Evolutionary conservation across 2,329 filamentous ascomycete species (phyloP).

Genomic region (Pseudodiploospora longispora): DNA sequence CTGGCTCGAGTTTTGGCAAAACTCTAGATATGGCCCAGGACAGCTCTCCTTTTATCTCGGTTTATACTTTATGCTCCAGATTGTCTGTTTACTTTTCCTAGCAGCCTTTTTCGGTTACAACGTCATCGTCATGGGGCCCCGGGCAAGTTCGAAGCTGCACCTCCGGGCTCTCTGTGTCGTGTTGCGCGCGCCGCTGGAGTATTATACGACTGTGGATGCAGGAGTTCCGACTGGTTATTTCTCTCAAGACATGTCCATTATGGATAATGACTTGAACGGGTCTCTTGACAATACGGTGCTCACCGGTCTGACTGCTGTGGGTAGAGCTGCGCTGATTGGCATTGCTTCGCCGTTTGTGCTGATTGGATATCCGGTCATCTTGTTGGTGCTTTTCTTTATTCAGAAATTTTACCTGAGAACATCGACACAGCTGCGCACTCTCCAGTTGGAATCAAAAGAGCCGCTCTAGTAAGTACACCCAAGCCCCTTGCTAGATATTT

Average conservation of each 20-base stretch:
- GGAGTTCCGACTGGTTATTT: slow-evolving; percentile 36
- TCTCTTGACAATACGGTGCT: slow-evolving; percentile 22
- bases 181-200: slow-evolving; percentile 30
- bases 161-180: slow-evolving; percentile 23
- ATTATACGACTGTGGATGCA: slow-evolving; percentile 33
- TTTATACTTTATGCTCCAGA: slow-evolving; percentile 19
- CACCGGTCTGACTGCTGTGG: slow-evolving; percentile 4
- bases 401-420: slow-evolving; percentile 53
- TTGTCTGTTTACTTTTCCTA: slow-evolving; percentile 1
- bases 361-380: slow-evolving; percentile 41
- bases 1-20: slow-evolving; percentile 34
- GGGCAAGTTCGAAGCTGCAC: slow-evolving; percentile 26
- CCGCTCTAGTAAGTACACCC: slow-evolving; percentile 26
- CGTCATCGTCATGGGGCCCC: slow-evolving; percentile 16
- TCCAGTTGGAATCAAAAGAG: slow-evolving; percentile 55
- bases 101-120: slow-evolving; percentile 14
- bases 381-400: slow-evolving; percentile 37
- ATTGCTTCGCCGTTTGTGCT: slow-evolving; percentile 35
- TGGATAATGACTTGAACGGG: slow-evolving; percentile 31
- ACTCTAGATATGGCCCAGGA: slow-evolving; percentile 4
- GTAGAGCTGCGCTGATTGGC: slow-evolving; percentile 36
- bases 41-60: slow-evolving; percentile 21
- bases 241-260: slow-evolving; percentile 35
- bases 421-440: slow-evolving; percentile 49
- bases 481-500: not conserved